These are phyloP conservation scores for Candida corydali DNA, from an alignment of 805 yeast species.

Conservation along the genomic window DNA sequence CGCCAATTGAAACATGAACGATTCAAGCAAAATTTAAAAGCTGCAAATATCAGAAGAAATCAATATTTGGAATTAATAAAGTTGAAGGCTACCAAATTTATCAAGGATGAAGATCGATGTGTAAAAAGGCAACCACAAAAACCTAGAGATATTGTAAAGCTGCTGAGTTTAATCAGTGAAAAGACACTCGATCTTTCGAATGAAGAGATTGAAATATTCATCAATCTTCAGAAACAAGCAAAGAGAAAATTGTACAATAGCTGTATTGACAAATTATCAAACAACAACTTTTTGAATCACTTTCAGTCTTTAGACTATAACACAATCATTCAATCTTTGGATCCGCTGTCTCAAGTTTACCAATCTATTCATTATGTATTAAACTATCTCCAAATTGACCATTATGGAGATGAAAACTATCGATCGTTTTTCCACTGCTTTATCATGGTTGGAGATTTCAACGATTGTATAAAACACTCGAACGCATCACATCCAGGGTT, in stretches of 20 bases:
- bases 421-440: constrained; percentile 18
- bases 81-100: constrained; percentile 4
- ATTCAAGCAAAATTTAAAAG: constrained; percentile 2
- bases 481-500: constrained; percentile 17
- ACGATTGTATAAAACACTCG: constrained; percentile 10
- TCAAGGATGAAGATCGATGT: neutral
- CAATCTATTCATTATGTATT: constrained; percentile 2
- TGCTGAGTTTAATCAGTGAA: neutral
- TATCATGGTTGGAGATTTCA: constrained; percentile 17
- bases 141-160: neutral
- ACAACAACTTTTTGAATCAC: constrained; percentile 3
- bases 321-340: constrained; percentile 1
- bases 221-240: neutral
- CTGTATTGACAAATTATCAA: neutral
- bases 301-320: constrained; percentile 4
- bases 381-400: neutral
- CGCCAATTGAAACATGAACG: neutral
- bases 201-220: neutral
- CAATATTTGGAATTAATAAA: constrained; percentile 7
- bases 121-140: neutral
- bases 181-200: neutral
- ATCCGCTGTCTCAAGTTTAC: neutral
- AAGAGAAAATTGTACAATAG: constrained; percentile 1
- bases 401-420: neutral
- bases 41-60: constrained; percentile 6